A percentile compares a stretch with the other conserved stretches of the same genome.
phyloP scores from a whole-genome alignment of 1,284 basidiomycete genomes.

The Leccinum griseonigrum region DNA sequence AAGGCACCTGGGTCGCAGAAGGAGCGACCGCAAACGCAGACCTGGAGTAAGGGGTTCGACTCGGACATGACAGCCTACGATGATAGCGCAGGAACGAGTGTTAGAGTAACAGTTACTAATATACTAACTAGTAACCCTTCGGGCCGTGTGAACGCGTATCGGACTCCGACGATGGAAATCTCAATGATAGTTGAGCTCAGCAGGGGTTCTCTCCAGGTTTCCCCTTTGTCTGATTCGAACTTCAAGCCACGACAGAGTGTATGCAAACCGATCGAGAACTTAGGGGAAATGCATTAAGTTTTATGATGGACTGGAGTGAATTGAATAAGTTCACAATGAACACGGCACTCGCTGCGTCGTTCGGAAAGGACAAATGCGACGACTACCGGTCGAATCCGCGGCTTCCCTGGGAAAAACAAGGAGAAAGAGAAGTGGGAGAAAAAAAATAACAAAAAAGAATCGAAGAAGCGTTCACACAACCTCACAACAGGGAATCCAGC shows the following conservation, averaged over 20 bases:
- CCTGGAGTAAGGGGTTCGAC: neutral
- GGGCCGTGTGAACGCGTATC: neutral
- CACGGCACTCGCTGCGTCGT: neutral
- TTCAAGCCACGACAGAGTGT: neutral
- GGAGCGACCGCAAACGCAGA: neutral
- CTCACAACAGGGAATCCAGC: slow-evolving; percentile 75
- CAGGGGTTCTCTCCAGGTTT: neutral
- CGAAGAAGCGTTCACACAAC: neutral
- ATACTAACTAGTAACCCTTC: neutral
- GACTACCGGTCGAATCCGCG: neutral
- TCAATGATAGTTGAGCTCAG: no score
- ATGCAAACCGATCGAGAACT: neutral
- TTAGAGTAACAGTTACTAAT: neutral
- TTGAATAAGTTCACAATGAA: neutral
- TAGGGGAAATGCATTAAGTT: neutral
- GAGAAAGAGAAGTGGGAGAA: slow-evolving; percentile 1
- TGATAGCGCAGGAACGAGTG: neutral
- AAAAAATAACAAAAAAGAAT: neutral
- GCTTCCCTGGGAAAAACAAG: neutral
- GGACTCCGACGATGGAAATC: no score
- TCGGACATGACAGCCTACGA: neutral
- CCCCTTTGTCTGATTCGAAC: neutral
- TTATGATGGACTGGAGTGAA: neutral
- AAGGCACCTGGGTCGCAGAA: neutral
- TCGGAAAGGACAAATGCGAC: neutral